Base-by-base conservation (phyloP, 805 yeast species). In the Ogataea nitratoaversa region DNA sequence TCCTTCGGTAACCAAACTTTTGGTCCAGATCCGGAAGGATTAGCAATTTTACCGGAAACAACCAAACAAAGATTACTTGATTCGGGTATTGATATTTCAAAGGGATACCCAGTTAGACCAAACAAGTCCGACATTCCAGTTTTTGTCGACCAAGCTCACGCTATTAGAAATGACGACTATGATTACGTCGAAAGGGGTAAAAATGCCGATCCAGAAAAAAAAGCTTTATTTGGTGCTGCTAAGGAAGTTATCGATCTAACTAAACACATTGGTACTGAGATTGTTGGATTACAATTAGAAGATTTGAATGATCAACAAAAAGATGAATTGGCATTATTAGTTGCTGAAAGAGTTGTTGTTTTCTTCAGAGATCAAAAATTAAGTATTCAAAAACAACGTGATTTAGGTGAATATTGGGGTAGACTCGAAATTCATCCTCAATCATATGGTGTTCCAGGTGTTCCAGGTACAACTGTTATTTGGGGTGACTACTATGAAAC, bases 271-370 rank as follows among this genome's bases (percentile, higher is more conserved):
- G 79, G 79, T 36, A 73, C 78, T n/a, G 78, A 72, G 45, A 62
- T 72, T 40, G 63, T 67, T 33, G 78, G 77, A 14, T 53, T 72
- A 31, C 74, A 72, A 51, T 54, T 72, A 30, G 54, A 58, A 4
- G 71, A 70, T 24, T 54, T 72, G 41, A 64, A 56, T 30, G 68
- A 71, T 40, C 43, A 62, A 48, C 77, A 72, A 51, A 61, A 55
- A 37, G 75, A 72, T 50, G 76, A 72, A 53, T 60, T 72, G 42
- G 77, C 76, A 6, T 55, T 71, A 12, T 52, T 72, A 34, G 57
- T 71, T 28, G 71, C 76, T 19, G 74, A 70, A 53, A 63, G 78
- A 49, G 68, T 66, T n/a, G 77, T 72, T 31, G 78, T 73, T 14
- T 71, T 73, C 50, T 72, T 73, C 64, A 54, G 72, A 41, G 68